Conservation (phyloP, 345 rosid species). For the Arabidopsis thaliana region TAIR10.1 NC_003071.7:16590501-16591000, state of each 20-base stretch:
- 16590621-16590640: slow-evolving; percentile 98
- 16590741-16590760: slow-evolving; percentile 34
- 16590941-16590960: neutral
- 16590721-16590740: slow-evolving; percentile 99
- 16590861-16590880: slow-evolving; percentile 37
- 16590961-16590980: neutral
- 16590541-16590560: slow-evolving; percentile 95
- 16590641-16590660: slow-evolving; percentile 93
- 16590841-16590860: slow-evolving; percentile 38
- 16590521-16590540: slow-evolving; percentile 97
- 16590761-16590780: neutral
- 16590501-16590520: slow-evolving; percentile 93
- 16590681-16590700: slow-evolving; percentile 95
- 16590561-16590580: slow-evolving; percentile 89
- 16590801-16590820: slow-evolving; percentile 16
- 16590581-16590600: slow-evolving; percentile 97
- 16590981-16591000: neutral
- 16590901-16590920: slow-evolving; percentile 23
- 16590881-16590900: slow-evolving; percentile 22
- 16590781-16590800: slow-evolving; percentile 22
- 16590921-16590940: neutral
- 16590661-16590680: slow-evolving; percentile 98
- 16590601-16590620: slow-evolving; percentile 98
- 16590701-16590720: slow-evolving; percentile 94
- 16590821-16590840: slow-evolving; percentile 40